Percentiles rank a stretch among this genome's conserved stretches.
Evolutionary conservation across 176 grass and related monocot species (phyloP).

Genomic region (Hordeum marinum): DNA sequence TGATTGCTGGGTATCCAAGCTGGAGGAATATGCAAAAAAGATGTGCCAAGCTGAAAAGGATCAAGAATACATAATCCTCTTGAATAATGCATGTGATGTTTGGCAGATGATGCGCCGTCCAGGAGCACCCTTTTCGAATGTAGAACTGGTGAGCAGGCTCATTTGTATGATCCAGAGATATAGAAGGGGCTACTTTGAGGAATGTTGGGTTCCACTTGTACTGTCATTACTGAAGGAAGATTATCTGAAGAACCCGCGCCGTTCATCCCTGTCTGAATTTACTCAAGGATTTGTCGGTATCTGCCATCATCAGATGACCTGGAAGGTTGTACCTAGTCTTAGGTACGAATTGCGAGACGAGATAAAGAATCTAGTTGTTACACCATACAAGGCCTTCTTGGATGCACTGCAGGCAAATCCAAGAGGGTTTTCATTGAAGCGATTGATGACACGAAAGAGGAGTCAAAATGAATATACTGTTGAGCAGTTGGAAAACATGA

Average conservation of each 20-base stretch:
- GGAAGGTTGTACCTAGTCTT: background rate
- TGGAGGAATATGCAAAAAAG: background rate
- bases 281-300: background rate
- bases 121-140: background rate
- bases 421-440: background rate
- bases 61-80: background rate
- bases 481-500: background rate
- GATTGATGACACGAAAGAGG: background rate
- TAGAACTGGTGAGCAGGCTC: background rate
- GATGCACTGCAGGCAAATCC: background rate
- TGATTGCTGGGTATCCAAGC: background rate
- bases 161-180: background rate
- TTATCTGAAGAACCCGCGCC: background rate
- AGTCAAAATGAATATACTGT: background rate
- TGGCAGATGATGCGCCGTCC: background rate
- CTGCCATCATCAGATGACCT: background rate
- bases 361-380: background rate
- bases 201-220: background rate
- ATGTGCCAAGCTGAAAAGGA: background rate
- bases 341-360: background rate
- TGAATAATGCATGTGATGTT: background rate
- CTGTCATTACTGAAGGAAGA: background rate
- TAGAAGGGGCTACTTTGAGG: background rate
- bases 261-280: background rate
- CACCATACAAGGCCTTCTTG: background rate